Percentiles rank a stretch among this genome's conserved stretches.
These are phyloP conservation scores for Mycena amicta DNA, from an alignment of 768 basidiomycete species.

Conservation along the genomic window DNA sequence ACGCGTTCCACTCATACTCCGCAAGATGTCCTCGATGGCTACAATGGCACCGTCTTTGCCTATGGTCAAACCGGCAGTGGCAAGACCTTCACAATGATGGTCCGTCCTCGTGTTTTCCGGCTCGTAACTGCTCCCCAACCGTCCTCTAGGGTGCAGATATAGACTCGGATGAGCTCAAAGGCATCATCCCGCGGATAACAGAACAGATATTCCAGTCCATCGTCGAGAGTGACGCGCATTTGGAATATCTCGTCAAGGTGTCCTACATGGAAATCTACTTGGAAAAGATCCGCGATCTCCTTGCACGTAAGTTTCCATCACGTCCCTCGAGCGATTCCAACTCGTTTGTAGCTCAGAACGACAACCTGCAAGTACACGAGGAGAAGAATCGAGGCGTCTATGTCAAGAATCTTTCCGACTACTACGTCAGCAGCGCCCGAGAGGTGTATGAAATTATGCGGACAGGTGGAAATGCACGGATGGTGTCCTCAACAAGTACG, in stretches of 20 bases:
- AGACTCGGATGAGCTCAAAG: constrained; percentile 89
- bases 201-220: constrained; percentile 99
- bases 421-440: constrained; percentile 92
- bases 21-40: constrained; percentile 95
- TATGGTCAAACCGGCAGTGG: constrained; percentile 89
- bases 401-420: constrained; percentile 96
- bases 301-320: constrained; percentile 76
- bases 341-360: constrained; percentile 76
- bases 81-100: constrained; percentile 99
- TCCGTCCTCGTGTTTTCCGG: constrained; percentile 28
- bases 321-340: constrained; percentile 2
- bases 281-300: constrained; percentile 91
- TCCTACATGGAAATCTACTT: constrained; percentile 99
- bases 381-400: constrained; percentile 98
- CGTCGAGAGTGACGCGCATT: constrained; percentile 88
- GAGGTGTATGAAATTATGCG: constrained; percentile 99
- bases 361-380: constrained; percentile 97
- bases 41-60: constrained; percentile 94
- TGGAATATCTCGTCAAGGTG: constrained; percentile 99
- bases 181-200: constrained; percentile 96
- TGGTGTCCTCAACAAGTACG: constrained; percentile 93
- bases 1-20: constrained; percentile 8
- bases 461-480: constrained; percentile 88
- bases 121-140: constrained; percentile 3
- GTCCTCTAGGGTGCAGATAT: constrained; percentile 87